Percentiles rank a stretch among this genome's conserved stretches.
Conservation (phyloP, 192 early-diverging fungal genomes). For the Phlyctochytrium planicorne region DNA sequence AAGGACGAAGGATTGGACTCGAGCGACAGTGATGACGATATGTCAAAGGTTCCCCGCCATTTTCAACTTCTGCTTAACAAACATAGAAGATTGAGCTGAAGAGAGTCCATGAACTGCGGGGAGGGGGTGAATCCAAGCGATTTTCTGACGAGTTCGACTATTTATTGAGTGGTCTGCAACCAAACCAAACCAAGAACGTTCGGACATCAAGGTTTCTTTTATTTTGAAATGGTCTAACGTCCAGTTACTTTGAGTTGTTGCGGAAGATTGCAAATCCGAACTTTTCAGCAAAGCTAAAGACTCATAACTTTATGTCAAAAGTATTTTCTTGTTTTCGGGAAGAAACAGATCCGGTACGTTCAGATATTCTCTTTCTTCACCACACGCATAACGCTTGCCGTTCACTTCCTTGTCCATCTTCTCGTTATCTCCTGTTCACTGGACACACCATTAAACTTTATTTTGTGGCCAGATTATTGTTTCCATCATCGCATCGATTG, state of each 20-base stretch:
- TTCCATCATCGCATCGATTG: neutral
- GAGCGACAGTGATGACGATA: slow-evolving; percentile 1
- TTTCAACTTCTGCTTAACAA: neutral
- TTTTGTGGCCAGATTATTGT: neutral
- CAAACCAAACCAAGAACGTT: neutral
- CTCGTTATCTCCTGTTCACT: too few relatives aligned
- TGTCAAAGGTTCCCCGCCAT: neutral
- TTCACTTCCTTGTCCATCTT: too few relatives aligned
- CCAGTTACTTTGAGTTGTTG: neutral
- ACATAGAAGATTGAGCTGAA: neutral
- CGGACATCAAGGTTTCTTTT: neutral
- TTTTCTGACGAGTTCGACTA: slow-evolving; percentile 2
- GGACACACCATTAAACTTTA: too few relatives aligned
- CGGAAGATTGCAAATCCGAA: neutral
- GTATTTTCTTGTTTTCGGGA: neutral
- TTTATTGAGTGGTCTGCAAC: neutral
- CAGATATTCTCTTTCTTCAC: neutral
- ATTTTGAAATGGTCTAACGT: neutral
- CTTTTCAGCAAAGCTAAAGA: neutral
- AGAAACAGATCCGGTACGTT: neutral
- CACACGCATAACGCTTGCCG: too few relatives aligned
- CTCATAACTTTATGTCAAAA: neutral
- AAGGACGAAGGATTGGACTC: neutral
- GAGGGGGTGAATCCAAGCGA: neutral
- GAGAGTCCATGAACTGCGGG: neutral